Evolutionary conservation across 2,329 filamentous ascomycete species (phyloP), one percentile per base, ranked within the genome.

Genomic region (Mollisia scopiformis): DNA sequence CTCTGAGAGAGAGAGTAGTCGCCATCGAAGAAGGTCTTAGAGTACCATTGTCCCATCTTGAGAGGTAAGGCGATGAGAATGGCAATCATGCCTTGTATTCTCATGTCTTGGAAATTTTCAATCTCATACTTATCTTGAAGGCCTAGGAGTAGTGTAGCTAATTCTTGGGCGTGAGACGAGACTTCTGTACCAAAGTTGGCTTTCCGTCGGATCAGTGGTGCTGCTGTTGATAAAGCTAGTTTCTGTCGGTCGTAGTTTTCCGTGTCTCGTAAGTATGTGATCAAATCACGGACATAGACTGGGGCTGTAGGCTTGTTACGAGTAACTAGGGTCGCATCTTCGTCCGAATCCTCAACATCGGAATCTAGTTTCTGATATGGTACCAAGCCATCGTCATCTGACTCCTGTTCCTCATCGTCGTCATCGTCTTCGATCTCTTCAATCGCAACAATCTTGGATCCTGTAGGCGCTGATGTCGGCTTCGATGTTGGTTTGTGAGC

Each of bases 1-100:
- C 95, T 85, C 73, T 98, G 94, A 0, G 88, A 85, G 37, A 98
- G 79, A 0, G 93, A 97, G 75, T 95, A 93, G 72, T 99, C 95
- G 16, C 93, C 93, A 43, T 92, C 89, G 73, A 97, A 98, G 73
- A 95, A 96, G 0, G 90, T 89, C 59, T 88, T 87, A 2, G 90
- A 87, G 61, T 96, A 91, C 89, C 92, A 96, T 14, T 87, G 90
- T 0, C 88, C 93, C 84, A 97, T 92, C 55, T 84, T 82, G 52
- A 85, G 79, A 0, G 95, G 92, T 65, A 91, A 86, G 0, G 91
- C 88, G 2, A 95, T 82, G 0, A 97, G 79, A 7, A 97, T 77
- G 0, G 93, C 90, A 47, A 97, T 87, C 79, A 99, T 88, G 14
- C 88, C 88, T 73, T 96, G 89, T 3, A 95, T 79, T 19, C 88